These are phyloP conservation scores for Ascochyta fabae DNA, from an alignment of 2,329 filamentous ascomycete species.

Conservation along the genomic window DNA sequence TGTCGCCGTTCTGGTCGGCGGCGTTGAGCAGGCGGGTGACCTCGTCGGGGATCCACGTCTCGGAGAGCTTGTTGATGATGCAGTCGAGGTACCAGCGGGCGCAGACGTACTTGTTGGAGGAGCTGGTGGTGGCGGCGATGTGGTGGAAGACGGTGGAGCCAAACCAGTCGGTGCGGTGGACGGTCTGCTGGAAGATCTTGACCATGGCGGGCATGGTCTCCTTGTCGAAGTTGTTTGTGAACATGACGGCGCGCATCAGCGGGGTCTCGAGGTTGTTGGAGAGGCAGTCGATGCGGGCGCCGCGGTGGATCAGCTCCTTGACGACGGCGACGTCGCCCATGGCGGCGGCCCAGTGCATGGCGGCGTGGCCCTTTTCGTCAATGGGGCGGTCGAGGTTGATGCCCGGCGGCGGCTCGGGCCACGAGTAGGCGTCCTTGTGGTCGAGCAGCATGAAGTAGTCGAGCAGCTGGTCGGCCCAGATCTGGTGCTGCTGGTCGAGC, in stretches of 20 bases:
- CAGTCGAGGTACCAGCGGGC: conserved; percentile 93
- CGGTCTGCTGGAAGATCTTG: conserved; percentile 81
- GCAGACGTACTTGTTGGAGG: conserved; percentile 84
- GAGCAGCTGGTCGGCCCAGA: conserved; percentile 90
- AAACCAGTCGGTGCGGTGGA: conserved; percentile 78
- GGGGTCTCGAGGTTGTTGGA: conserved; percentile 77
- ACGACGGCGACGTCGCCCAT: conserved; percentile 97
- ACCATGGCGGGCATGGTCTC: conserved; percentile 86
- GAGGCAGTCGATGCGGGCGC: conserved; percentile 74
- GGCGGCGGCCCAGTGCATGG: conserved; percentile 94
- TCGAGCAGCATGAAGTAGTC: conserved; percentile 94
- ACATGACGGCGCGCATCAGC: conserved; percentile 91
- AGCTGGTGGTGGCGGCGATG: conserved; percentile 85
- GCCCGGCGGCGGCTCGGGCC: conserved; percentile 79
- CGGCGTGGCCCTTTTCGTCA: conserved; percentile 89
- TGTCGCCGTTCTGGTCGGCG: conserved; percentile 87
- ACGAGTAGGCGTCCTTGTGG: conserved; percentile 73
- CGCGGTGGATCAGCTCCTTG: conserved; percentile 81
- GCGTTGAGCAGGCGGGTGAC: conserved; percentile 81
- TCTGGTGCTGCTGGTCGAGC: conserved; percentile 81
- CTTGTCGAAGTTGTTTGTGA: conserved; percentile 97
- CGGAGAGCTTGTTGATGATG: conserved; percentile 84
- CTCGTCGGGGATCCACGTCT: conserved; percentile 75
- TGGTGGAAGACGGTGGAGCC: conserved; percentile 93
- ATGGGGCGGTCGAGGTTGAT: conserved; percentile 93